Conservation (phyloP, 345 rosid species). For the Brassica nigra region DNA sequence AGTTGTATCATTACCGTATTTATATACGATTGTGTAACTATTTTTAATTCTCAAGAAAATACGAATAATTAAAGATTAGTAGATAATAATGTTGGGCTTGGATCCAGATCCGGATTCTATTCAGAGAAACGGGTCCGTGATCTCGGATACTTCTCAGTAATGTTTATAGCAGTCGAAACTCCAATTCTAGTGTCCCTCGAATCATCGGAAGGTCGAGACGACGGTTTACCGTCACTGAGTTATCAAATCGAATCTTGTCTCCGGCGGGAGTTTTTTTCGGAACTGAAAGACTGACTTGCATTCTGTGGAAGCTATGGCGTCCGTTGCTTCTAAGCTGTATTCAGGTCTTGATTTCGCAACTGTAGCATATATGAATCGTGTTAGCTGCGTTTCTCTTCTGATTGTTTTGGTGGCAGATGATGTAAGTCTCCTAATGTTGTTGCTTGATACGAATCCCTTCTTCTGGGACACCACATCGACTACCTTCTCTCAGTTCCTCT, state of each 20-base stretch:
- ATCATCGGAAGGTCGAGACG: background rate
- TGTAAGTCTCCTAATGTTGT: conserved; percentile 77
- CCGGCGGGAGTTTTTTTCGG: background rate
- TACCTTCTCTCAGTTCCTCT: conserved; percentile 73
- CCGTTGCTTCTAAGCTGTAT: conserved; percentile 69
- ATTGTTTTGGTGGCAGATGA: conserved; percentile 57
- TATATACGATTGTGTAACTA: background rate
- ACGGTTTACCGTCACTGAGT: background rate
- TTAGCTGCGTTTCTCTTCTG: background rate
- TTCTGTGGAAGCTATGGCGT: conserved; percentile 51
- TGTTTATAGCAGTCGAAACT: background rate
- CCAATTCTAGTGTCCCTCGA: background rate
- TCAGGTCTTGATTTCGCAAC: conserved; percentile 48
- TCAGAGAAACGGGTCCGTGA: background rate
- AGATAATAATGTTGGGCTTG: background rate
- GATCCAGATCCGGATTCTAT: conserved; percentile 23
- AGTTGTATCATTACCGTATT: background rate
- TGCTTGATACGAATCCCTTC: conserved; percentile 82
- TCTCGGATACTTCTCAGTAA: background rate
- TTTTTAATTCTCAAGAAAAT: too few relatives aligned
- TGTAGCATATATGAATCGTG: background rate
- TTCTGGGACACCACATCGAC: conserved; percentile 75
- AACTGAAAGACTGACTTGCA: background rate
- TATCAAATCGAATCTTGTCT: background rate
- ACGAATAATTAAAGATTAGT: too few relatives aligned